phyloP scores from a whole-genome alignment of 179 eudicot species.

The Silene noctiflora region DNA sequence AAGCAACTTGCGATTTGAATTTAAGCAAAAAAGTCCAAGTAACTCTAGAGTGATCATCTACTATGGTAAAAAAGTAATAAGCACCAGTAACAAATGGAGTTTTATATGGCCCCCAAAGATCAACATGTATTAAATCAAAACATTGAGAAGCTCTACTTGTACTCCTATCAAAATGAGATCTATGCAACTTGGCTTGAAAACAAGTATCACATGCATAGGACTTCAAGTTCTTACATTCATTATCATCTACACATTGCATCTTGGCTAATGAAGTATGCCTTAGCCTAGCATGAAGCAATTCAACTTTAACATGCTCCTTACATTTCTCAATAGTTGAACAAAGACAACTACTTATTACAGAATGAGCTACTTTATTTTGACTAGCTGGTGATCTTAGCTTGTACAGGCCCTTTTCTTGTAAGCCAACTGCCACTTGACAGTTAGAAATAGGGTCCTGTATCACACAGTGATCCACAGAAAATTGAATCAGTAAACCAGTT shows the following conservation, averaged over 20 bases:
- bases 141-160: neutral
- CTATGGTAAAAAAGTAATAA: neutral
- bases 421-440: no score
- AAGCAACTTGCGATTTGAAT: neutral
- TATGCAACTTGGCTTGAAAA: neutral
- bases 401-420: no score
- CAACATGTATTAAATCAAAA: neutral
- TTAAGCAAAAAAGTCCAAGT: neutral
- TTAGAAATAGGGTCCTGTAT: no score
- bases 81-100: neutral
- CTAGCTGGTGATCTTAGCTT: no score
- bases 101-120: neutral
- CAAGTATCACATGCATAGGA: neutral
- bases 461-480: no score
- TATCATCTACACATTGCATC: neutral
- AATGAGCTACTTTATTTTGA: no score
- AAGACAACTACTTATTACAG: no score
- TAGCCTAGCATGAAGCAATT: neutral
- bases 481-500: no score
- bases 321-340: no score
- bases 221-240: neutral
- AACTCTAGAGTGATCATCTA: neutral
- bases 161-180: neutral
- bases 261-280: neutral
- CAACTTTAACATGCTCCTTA: no score